Base-by-base conservation (phyloP, 768 basidiomycete species). In the Pleurotus tuber-regium region DNA sequence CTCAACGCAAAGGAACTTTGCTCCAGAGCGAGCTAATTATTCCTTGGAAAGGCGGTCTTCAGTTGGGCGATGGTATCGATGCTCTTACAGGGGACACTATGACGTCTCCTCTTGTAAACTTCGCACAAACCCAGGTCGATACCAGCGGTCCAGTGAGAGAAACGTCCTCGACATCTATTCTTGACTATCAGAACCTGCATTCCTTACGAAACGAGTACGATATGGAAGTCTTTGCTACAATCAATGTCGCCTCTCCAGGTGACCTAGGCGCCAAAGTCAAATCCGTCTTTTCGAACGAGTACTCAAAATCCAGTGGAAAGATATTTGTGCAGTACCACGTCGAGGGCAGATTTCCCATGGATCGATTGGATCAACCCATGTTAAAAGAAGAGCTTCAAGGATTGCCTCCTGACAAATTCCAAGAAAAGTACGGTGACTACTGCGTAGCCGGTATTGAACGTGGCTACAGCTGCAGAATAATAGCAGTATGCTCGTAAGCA, bases 61-160 rank as follows among this genome's bases (percentile, higher is more conserved):
- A 14, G 14, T 26, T 44, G n/a, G 43, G 43, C 14, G 43, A 44
- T n/a, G 43, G 43, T 4, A 29, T 44, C 14, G 43, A 44, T n/a
- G 43, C 26, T 28, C 19, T 44, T 11, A 44, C 43, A 4, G 43
- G 43, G 24, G 43, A 44, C 14, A 28, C 19, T 7, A 44, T 44
- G 43, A 28, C 12, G 14, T 44, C 12, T 18, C 24, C 24, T 2
- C 43, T 44, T 6, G 7, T 6, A 28, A 25, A 21, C 14, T 14
- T 29, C 43, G 24, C 14, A 3, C 9, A 26, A 14, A 38, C 35
- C 21, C 35, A n/a, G n/a, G 6, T 38, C 8, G n/a, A 14, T n/a
- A 38, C n/a, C 35, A n/a, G 2, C 14, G 35, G n/a, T 9, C n/a
- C 21, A 7, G n/a, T 19, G 21, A 26, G 28, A 14, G 43, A 11